These are phyloP conservation scores for Salvia rosmarinus DNA, from an alignment of 257 asterid species.

Conservation along the genomic window DNA sequence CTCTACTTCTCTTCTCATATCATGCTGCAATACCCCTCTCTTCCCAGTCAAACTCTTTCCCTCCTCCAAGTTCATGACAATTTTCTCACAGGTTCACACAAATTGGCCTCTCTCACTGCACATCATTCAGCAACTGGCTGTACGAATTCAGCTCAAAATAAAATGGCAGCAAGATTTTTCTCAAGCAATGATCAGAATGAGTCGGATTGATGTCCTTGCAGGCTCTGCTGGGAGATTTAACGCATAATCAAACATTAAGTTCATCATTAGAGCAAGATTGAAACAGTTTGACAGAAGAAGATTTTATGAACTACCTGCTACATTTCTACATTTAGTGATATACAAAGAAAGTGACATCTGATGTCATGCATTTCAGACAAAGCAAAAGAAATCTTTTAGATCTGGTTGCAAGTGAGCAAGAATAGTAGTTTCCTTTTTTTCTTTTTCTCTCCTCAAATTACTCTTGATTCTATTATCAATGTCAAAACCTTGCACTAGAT, in stretches of 20 bases:
- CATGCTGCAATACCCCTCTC: too few species aligned
- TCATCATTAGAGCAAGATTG: neutral
- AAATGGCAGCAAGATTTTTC: constrained; percentile 6
- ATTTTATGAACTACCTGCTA: neutral
- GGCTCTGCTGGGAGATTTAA: neutral
- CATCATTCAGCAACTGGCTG: constrained; percentile 4
- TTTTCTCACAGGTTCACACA: neutral
- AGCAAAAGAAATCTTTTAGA: neutral
- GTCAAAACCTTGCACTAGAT: constrained; percentile 22
- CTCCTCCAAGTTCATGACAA: too few species aligned
- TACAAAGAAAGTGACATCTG: neutral
- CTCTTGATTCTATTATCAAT: constrained; percentile 21
- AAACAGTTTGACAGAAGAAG: neutral
- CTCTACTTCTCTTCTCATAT: too few species aligned
- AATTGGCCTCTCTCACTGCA: neutral
- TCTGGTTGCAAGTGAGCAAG: neutral
- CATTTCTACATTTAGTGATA: neutral
- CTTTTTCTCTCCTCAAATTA: constrained; percentile 8
- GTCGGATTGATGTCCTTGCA: neutral
- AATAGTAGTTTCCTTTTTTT: neutral
- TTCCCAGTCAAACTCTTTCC: too few species aligned
- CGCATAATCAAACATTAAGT: neutral
- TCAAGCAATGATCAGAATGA: neutral
- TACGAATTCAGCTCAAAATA: neutral
- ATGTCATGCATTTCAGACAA: neutral